Base-by-base conservation (phyloP, 805 yeast genomes). In the Monosporozyma siamensis region DNA sequence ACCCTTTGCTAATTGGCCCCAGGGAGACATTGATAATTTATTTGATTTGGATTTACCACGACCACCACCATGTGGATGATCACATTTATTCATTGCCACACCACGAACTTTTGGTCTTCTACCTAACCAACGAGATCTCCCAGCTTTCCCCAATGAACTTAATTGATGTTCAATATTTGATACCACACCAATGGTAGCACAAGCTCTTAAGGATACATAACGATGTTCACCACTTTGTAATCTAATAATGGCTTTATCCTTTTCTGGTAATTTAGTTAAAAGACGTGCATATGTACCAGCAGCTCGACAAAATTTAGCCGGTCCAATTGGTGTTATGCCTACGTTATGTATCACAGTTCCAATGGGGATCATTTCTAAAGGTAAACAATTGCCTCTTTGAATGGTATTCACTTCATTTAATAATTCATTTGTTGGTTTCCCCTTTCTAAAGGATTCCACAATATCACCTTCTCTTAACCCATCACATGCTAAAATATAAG, bases 51-150 rank as follows among this genome's bases (percentile, higher is more conserved):
- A 84, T 67, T 92, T 92, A 77, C 98, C 98, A 75, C 98, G 81
- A 69, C 98, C 98, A 81, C 98, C 98, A 73, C 98, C 98, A 59
- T 87, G 89, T 51, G 98, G 98, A 71, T 92, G 98, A 66, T 92
- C 97, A 61, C 80, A 78, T 50, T 92, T 92, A 68, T 92, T 92
- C 95, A 86, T 87, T 39, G 98, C 97, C 54, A 87, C 85, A 76
- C 98, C 98, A 71, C 98, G 82, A 31, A 89, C 97, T 40, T 81
- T 78, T 29, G 98, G 98, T 66, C 97, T 80, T 57, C 82, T 80
- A 49, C 97, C 98, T 60, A 83, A 70, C 72, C 88, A 82, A 63
- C 98, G 81, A 41, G 82, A 72, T 66, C 97, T 78, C 57, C 98
- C 98, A 20, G 98, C 98, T 65, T 92, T 92, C 73, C 98, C 98